Evolutionary conservation across 1,139 yeast species (phyloP), one percentile per base, ranked within the genome.

Genomic region (Debaryomyces robertsiae): DNA sequence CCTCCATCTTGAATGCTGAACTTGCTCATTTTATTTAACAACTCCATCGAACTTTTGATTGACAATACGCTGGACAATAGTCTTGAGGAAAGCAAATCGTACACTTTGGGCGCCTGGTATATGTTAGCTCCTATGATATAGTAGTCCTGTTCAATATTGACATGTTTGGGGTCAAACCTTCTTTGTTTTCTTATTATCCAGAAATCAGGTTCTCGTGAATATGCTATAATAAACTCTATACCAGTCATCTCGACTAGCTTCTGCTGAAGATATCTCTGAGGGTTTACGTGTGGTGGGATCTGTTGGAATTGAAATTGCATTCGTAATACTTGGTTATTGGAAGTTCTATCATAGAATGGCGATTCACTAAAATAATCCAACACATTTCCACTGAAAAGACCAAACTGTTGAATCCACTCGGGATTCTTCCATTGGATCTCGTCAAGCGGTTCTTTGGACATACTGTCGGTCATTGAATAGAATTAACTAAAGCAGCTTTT

Each of bases 391-490:
- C 95, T 85, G 39, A 90, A 77, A 18, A 93, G 76, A 0, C 96
- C 96, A 57, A 84, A 80, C 44, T 83, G 80, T 59, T 89, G 96
- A 49, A 93, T 89, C 91, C 96, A 93, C 61, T 93, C 98, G 1
- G 98, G 98, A 5, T 94, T 85, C 50, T 91, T 81, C 98, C 98
- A 93, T 61, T 91, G 98, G 38, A 93, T 75, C 58, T 93, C 98
- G 58, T 91, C 97, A 36, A 89, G 67, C 6, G 77, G 76, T 39
- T 61, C 68, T 36, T 51, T 55, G 34, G 52, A 44, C 54, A 49
- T 45, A 17, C 22, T 19, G 5, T 7, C 22, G 22, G 5, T 7
- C 4, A 15, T 38, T 24, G 27, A n/a, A n/a, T n/a, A n/a, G n/a
- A n/a, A n/a, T n/a, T n/a, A n/a, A n/a, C n/a, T n/a, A n/a, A n/a